Conservation (phyloP, 345 rosid species). For the Murraya paniculata region DNA sequence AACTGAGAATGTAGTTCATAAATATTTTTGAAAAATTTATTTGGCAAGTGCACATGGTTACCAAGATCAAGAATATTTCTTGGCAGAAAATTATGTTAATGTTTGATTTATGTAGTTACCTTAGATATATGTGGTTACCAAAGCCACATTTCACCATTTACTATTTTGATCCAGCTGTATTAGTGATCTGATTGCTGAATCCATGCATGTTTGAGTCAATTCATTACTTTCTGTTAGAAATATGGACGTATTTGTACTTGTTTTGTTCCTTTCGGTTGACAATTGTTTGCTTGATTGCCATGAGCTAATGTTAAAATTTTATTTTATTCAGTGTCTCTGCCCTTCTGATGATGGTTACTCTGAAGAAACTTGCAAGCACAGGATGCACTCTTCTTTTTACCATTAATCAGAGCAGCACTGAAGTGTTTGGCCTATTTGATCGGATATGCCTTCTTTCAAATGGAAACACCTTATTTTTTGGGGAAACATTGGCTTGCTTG, state of each 20-base stretch:
- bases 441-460: slow-evolving; percentile 95
- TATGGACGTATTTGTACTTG: not conserved
- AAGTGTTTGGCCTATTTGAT: slow-evolving; percentile 99
- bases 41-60: too few relatives aligned
- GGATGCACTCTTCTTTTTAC: slow-evolving; percentile 96
- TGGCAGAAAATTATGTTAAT: not conserved
- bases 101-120: not conserved
- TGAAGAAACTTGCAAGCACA: slow-evolving; percentile 93
- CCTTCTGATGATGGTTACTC: slow-evolving; percentile 97
- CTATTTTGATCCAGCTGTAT: not conserved
- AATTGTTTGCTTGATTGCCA: not conserved
- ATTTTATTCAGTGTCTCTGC: slow-evolving; percentile 75
- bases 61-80: not conserved
- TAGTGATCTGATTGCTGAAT: not conserved
- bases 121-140: not conserved
- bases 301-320: slow-evolving; percentile 12
- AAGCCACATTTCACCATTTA: not conserved
- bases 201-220: not conserved
- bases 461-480: slow-evolving; percentile 95
- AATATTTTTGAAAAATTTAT: not conserved
- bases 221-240: not conserved
- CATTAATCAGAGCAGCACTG: slow-evolving; percentile 92
- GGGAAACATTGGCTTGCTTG: slow-evolving; percentile 97
- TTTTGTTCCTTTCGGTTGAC: slow-evolving; percentile 5
- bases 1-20: not conserved